Evolutionary conservation across 2,329 filamentous ascomycete species (phyloP).

Genomic region (Fusarium continuum): DNA sequence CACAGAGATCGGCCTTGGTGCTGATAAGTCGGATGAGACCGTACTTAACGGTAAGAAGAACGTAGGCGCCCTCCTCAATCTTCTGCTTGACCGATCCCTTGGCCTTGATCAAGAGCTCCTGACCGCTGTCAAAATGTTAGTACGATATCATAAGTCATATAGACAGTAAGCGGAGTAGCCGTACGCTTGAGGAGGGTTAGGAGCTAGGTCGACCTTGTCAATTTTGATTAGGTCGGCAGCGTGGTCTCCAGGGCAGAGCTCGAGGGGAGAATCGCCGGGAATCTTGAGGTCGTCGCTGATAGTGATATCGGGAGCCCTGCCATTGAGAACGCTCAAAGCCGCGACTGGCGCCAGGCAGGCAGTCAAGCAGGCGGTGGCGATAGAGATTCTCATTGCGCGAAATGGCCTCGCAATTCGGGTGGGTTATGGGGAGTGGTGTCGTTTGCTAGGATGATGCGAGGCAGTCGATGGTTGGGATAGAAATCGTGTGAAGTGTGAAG

Average conservation of each 20-base stretch:
- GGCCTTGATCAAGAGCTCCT: constrained; percentile 80
- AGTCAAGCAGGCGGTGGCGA: constrained; percentile 57
- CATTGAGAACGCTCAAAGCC: constrained; percentile 55
- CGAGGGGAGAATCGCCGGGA: constrained; percentile 85
- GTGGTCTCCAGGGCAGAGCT: constrained; percentile 76
- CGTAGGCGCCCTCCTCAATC: constrained; percentile 81
- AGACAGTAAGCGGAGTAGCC: constrained; percentile 49
- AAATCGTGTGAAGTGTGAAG: constrained; percentile 30
- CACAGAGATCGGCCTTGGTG: constrained; percentile 84
- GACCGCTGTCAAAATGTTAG: constrained; percentile 67
- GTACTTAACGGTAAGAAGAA: constrained; percentile 89
- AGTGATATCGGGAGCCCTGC: constrained; percentile 50
- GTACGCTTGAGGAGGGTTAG: constrained; percentile 89
- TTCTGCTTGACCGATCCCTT: constrained; percentile 76
- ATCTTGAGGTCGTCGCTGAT: constrained; percentile 69
- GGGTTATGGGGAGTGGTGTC: background rate
- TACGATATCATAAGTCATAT: constrained; percentile 2
- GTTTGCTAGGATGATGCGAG: background rate
- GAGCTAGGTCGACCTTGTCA: constrained; percentile 79
- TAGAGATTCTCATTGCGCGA: constrained; percentile 49
- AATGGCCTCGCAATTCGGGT: background rate
- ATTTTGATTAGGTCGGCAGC: constrained; percentile 77
- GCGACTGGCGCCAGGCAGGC: constrained; percentile 57
- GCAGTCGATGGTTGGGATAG: constrained; percentile 9
- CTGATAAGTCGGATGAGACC: constrained; percentile 90